Conservation (phyloP, 2,329 filamentous ascomycete genomes). For the Aureobasidium uvarum region DNA sequence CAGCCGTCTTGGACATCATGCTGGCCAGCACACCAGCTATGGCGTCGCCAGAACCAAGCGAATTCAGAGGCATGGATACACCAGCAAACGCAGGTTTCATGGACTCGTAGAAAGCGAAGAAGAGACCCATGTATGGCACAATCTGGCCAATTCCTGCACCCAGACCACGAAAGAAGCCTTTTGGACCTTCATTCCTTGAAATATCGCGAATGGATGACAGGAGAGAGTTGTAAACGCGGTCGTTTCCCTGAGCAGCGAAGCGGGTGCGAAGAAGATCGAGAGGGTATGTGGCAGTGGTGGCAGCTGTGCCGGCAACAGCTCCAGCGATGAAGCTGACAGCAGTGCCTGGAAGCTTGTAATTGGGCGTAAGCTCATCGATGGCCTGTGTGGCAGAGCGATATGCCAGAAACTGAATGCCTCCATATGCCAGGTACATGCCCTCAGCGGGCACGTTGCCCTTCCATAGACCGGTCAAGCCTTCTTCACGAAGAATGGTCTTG, state of each 20-base stretch:
- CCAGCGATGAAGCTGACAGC: conserved; percentile 80
- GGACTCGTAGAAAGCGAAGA: conserved; percentile 86
- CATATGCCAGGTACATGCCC: conserved; percentile 88
- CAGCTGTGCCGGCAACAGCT: conserved; percentile 74
- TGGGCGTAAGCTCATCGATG: conserved; percentile 55
- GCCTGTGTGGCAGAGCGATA: conserved; percentile 74
- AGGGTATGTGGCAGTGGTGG: conserved; percentile 84
- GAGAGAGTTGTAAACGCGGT: conserved; percentile 75
- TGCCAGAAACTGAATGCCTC: conserved; percentile 81
- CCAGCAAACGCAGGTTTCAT: conserved; percentile 51
- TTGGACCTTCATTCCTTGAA: conserved; percentile 66
- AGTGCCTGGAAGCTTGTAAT: conserved; percentile 58
- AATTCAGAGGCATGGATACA: conserved; percentile 57
- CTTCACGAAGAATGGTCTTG: conserved; percentile 65
- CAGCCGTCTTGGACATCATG: conserved; percentile 77
- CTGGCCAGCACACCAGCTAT: conserved; percentile 77
- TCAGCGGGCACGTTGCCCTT: conserved; percentile 98
- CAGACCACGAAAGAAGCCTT: conserved; percentile 86
- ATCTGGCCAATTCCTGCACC: conserved; percentile 81
- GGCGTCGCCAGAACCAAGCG: conserved; percentile 73
- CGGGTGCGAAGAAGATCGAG: conserved; percentile 89
- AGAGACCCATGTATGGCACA: conserved; percentile 94
- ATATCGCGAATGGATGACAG: conserved; percentile 70
- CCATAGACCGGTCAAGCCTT: conserved; percentile 85
- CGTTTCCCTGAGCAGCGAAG: conserved; percentile 88